Conservation (phyloP, 202 grass and related monocot species). For the Saccharum hybrid region DNA sequence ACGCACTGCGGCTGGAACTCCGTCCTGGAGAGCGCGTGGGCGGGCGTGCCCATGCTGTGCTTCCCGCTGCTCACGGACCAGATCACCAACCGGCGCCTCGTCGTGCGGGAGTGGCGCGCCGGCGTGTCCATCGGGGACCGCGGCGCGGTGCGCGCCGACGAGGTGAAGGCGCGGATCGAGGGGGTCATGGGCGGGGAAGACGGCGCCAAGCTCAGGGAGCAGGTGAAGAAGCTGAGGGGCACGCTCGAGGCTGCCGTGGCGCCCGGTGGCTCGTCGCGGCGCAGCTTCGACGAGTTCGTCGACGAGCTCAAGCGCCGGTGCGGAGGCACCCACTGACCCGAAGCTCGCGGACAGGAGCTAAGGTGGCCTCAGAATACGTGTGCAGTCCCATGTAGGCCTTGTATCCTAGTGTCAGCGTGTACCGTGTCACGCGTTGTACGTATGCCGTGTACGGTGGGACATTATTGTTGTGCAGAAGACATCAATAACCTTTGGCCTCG, state of each 20-base stretch:
- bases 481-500: too few species aligned
- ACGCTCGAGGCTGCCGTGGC: slow-evolving; percentile 44
- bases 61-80: slow-evolving; percentile 82
- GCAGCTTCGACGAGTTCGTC: slow-evolving; percentile 60
- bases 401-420: neutral
- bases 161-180: slow-evolving; percentile 47
- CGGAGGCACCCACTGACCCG: neutral
- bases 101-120: slow-evolving; percentile 56
- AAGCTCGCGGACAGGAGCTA: neutral
- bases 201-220: slow-evolving; percentile 33
- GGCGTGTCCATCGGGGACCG: slow-evolving; percentile 52
- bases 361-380: neutral
- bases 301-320: slow-evolving; percentile 50
- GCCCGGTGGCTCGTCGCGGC: slow-evolving; percentile 52
- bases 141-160: slow-evolving; percentile 37
- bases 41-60: slow-evolving; percentile 72
- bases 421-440: neutral
- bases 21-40: slow-evolving; percentile 70
- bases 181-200: slow-evolving; percentile 48
- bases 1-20: slow-evolving; percentile 89
- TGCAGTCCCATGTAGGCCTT: too few species aligned
- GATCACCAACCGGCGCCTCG: slow-evolving; percentile 60
- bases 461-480: neutral
- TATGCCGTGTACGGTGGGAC: neutral
- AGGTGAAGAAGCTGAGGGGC: slow-evolving; percentile 48